Conservation (phyloP, 495 filamentous ascomycete species). For the Annulohypoxylon maeteangense region DNA sequence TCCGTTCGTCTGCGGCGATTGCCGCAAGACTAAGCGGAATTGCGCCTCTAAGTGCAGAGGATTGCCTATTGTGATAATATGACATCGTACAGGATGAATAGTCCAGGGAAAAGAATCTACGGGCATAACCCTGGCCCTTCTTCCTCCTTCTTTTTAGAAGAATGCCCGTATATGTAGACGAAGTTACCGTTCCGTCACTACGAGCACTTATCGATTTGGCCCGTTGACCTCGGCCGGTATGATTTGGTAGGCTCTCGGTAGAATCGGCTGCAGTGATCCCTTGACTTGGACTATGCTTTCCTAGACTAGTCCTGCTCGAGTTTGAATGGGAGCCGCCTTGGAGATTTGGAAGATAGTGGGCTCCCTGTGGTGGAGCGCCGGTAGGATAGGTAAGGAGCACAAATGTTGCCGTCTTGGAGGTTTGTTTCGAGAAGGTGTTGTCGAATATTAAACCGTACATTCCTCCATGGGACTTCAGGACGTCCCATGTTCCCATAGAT, state of each 20-base stretch:
- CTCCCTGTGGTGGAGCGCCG: conserved; percentile 79
- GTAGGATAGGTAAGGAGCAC: conserved; percentile 94
- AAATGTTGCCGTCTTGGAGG: conserved; percentile 93
- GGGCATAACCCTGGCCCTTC: conserved; percentile 90
- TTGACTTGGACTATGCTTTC: conserved; percentile 53
- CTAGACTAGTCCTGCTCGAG: conserved; percentile 62
- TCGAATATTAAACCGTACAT: conserved; percentile 98
- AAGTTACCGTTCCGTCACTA: conserved; percentile 50
- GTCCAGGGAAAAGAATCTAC: conserved; percentile 93
- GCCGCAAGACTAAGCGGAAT: conserved; percentile 92
- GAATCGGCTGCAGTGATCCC: conserved; percentile 60
- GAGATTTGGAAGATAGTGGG: conserved; percentile 71
- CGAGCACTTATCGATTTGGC: conserved; percentile 47
- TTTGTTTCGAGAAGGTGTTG: conserved; percentile 97
- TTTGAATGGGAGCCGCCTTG: conserved; percentile 57
- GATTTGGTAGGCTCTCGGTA: conserved; percentile 67
- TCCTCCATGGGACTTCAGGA: conserved; percentile 74
- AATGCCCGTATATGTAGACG: conserved; percentile 72
- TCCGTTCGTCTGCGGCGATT: conserved; percentile 84
- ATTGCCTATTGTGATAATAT: conserved; percentile 94
- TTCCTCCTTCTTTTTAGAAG: conserved; percentile 91
- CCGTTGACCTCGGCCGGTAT: conserved; percentile 42
- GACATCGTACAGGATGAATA: conserved; percentile 90
- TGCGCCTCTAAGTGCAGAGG: conserved; percentile 86
- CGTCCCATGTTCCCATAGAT: conserved; percentile 89